A percentile compares a stretch with the other conserved stretches of the same genome.
These are phyloP conservation scores for Pestalotiopsis fici DNA, from an alignment of 2,329 filamentous ascomycete species.

Conservation along the genomic window DNA sequence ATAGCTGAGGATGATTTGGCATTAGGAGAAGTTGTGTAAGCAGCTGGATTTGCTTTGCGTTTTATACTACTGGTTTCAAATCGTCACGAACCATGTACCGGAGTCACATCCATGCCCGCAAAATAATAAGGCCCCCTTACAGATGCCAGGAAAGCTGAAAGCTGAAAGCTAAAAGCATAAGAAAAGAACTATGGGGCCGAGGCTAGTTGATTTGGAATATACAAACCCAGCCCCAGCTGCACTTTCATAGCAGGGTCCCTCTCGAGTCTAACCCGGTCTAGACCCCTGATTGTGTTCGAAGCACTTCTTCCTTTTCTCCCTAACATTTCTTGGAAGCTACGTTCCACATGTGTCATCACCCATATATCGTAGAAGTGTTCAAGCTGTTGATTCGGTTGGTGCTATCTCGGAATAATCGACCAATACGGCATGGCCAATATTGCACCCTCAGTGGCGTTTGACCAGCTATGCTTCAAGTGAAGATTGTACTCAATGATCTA, in stretches of 20 bases:
- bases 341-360: background rate
- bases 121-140: background rate
- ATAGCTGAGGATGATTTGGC: background rate
- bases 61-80: background rate
- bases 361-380: background rate
- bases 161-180: background rate
- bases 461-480: background rate
- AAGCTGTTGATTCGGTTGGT: background rate
- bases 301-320: background rate
- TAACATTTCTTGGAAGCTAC: background rate
- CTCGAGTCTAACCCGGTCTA: background rate
- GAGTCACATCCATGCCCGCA: background rate
- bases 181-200: background rate
- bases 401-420: background rate
- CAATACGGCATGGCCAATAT: background rate
- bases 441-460: background rate
- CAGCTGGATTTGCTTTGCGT: background rate
- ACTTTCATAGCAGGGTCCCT: background rate
- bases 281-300: background rate
- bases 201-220: background rate
- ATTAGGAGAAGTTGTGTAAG: background rate
- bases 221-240: background rate
- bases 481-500: background rate
- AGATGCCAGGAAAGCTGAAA: background rate
- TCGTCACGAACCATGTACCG: background rate